Conservation (phyloP, 345 rosid species). For the Brassica nigra region DNA sequence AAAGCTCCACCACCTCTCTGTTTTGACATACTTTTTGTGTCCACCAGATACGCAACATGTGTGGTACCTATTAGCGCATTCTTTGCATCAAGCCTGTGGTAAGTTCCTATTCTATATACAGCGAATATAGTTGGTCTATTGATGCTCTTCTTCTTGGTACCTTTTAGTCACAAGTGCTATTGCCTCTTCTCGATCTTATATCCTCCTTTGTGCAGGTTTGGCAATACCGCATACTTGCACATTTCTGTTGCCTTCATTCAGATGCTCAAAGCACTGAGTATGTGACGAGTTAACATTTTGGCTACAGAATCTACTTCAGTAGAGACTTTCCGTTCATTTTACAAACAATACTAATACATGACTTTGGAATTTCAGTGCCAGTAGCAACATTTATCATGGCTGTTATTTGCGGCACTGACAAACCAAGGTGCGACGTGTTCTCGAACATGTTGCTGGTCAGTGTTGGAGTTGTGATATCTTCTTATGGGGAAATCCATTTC, state of each 20-base stretch:
- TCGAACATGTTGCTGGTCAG: slow-evolving; percentile 94
- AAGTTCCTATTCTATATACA: slow-evolving; percentile 38
- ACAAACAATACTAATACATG: slow-evolving; percentile 30
- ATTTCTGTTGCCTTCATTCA: slow-evolving; percentile 97
- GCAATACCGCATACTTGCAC: slow-evolving; percentile 90
- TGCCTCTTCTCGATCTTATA: slow-evolving; percentile 6
- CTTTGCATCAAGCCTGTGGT: slow-evolving; percentile 99
- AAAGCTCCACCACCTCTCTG: slow-evolving; percentile 2
- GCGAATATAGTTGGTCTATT: not conserved
- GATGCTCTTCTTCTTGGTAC: slow-evolving; percentile 1
- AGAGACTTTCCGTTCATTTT: slow-evolving; percentile 14
- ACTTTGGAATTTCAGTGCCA: slow-evolving; percentile 75
- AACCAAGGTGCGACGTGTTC: slow-evolving; percentile 87
- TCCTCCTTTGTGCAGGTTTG: slow-evolving; percentile 71
- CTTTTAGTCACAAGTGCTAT: not conserved
- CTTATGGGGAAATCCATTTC: slow-evolving; percentile 96
- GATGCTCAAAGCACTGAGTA: slow-evolving; percentile 99
- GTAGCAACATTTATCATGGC: slow-evolving; percentile 91
- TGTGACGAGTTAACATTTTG: slow-evolving; percentile 38
- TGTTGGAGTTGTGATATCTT: slow-evolving; percentile 91
- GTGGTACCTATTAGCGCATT: slow-evolving; percentile 94
- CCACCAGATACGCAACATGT: slow-evolving; percentile 83
- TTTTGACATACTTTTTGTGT: slow-evolving; percentile 16
- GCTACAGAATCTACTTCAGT: slow-evolving; percentile 13
- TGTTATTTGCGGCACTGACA: slow-evolving; percentile 90